A percentile compares a stretch with the other conserved stretches of the same genome.
Conservation (phyloP, 1,284 basidiomycete genomes). For the Ceratobasidium sp. region DNA sequence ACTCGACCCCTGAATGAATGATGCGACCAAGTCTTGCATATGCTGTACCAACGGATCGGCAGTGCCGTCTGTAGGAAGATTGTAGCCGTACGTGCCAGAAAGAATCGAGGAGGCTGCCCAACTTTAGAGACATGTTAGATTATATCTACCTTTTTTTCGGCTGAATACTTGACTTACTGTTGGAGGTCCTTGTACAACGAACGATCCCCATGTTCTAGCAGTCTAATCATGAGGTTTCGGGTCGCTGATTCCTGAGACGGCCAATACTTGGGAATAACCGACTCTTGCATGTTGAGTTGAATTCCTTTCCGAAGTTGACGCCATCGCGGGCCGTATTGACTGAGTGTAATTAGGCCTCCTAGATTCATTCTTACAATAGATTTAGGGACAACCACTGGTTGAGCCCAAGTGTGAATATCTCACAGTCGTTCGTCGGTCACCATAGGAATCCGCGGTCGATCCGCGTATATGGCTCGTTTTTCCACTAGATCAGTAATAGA, state of each 20-base stretch:
- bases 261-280: slow-evolving; percentile 28
- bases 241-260: slow-evolving; percentile 24
- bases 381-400: not conserved
- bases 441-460: slow-evolving; percentile 53
- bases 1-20: not conserved
- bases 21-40: slow-evolving; percentile 13
- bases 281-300: slow-evolving; percentile 34
- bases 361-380: slow-evolving; percentile 21
- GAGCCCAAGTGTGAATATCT: not conserved
- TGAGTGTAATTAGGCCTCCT: slow-evolving; percentile 12
- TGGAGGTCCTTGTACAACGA: slow-evolving; percentile 20
- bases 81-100: slow-evolving; percentile 29
- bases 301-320: slow-evolving; percentile 28
- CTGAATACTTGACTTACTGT: slow-evolving; percentile 9
- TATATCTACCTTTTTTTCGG: no score
- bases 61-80: slow-evolving; percentile 8
- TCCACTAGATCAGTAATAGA: slow-evolving; percentile 64
- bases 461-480: slow-evolving; percentile 63
- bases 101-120: slow-evolving; percentile 37
- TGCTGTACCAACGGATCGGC: slow-evolving; percentile 14
- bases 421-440: slow-evolving; percentile 18
- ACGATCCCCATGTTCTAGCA: slow-evolving; percentile 16
- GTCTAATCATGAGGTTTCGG: slow-evolving; percentile 10
- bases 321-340: slow-evolving; percentile 34
- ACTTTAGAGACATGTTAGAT: not conserved